phyloP scores from a whole-genome alignment of 805 yeast species.

The Kockiozyma suomiensis region DNA sequence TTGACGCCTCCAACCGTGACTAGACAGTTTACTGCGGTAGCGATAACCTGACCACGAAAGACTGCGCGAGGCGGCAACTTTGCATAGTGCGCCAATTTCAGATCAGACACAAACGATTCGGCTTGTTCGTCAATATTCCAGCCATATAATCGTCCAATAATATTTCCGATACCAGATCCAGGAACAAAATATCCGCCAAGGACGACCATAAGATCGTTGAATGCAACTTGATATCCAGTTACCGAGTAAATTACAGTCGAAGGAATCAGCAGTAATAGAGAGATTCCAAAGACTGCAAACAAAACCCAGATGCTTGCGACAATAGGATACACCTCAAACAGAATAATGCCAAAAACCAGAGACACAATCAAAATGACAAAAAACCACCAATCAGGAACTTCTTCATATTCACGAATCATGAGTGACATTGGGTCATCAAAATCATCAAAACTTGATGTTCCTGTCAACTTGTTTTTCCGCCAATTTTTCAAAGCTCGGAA shows the following conservation, averaged over 20 bases:
- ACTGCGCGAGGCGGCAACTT: constrained; percentile 55
- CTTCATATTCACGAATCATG: constrained; percentile 57
- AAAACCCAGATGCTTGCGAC: constrained; percentile 67
- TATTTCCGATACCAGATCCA: constrained; percentile 61
- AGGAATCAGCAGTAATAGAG: constrained; percentile 61
- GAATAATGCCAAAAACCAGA: constrained; percentile 40
- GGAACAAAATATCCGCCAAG: constrained; percentile 67
- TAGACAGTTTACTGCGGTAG: constrained; percentile 57
- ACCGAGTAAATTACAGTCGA: constrained; percentile 63
- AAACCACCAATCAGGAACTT: constrained; percentile 71
- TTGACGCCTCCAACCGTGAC: constrained; percentile 50
- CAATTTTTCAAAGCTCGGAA: constrained; percentile 45
- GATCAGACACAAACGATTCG: constrained; percentile 42
- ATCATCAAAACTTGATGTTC: constrained; percentile 8
- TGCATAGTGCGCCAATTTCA: constrained; percentile 57
- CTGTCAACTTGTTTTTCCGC: constrained; percentile 41
- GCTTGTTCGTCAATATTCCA: constrained; percentile 54
- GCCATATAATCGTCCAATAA: constrained; percentile 47
- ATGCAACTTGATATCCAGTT: constrained; percentile 61
- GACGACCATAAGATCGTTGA: constrained; percentile 64
- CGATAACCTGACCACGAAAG: constrained; percentile 55
- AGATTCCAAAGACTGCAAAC: constrained; percentile 57
- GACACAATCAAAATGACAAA: constrained; percentile 48
- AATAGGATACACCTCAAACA: constrained; percentile 43
- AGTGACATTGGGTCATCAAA: constrained; percentile 25